Evolutionary conservation across 2,329 filamentous ascomycete genomes (phyloP).

Genomic region (Aspergillus awamori): DNA sequence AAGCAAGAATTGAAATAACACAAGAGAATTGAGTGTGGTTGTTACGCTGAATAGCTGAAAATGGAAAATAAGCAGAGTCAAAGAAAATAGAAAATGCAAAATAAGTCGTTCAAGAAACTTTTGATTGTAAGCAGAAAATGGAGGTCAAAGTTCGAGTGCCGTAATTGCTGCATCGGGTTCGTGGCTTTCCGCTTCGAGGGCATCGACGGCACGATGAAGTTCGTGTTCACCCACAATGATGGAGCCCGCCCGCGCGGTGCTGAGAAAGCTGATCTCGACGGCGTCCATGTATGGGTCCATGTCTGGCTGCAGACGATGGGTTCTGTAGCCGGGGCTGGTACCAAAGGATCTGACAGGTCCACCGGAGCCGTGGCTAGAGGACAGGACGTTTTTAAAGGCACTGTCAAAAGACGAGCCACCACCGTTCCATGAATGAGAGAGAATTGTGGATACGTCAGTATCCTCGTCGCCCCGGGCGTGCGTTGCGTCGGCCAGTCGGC

Average conservation of each 20-base stretch:
- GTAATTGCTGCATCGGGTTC: slow-evolving; percentile 21
- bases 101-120: not conserved
- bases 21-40: not conserved
- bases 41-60: not conserved
- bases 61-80: not conserved
- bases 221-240: slow-evolving; percentile 82
- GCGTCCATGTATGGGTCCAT: slow-evolving; percentile 36
- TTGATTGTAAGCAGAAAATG: not conserved
- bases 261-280: slow-evolving; percentile 86
- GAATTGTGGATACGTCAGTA: slow-evolving; percentile 24
- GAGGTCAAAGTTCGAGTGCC: slow-evolving; percentile 16
- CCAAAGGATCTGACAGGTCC: slow-evolving; percentile 15
- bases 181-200: slow-evolving; percentile 56
- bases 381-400: slow-evolving; percentile 16
- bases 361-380: slow-evolving; percentile 21
- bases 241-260: slow-evolving; percentile 83
- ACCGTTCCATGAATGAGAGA: slow-evolving; percentile 22
- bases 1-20: not conserved
- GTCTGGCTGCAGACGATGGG: slow-evolving; percentile 38
- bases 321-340: slow-evolving; percentile 18
- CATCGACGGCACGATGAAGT: slow-evolving; percentile 71
- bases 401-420: slow-evolving; percentile 18
- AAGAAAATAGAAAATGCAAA: not conserved
- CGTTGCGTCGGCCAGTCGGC: slow-evolving; percentile 75
- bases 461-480: slow-evolving; percentile 45